Evolutionary conservation across 2,329 filamentous ascomycete genomes (phyloP), one percentile per base, ranked within the genome.

Genomic region (Hyphodiscus sp.): DNA sequence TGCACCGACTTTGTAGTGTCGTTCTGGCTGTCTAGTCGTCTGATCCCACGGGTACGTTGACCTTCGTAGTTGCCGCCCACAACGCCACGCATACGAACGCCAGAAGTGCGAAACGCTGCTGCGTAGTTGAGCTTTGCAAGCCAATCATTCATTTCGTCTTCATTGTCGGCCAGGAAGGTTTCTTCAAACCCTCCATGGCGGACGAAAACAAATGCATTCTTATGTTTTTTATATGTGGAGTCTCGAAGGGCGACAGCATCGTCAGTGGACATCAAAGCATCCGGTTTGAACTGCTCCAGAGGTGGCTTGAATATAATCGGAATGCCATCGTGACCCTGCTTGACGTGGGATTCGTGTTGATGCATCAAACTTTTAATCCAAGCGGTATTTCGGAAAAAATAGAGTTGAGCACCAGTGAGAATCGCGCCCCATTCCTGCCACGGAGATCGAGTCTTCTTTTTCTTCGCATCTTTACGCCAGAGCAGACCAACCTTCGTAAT

Each of bases 401-500:
- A 99, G 8, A 99, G 80, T 66, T 96, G 92, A 6, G 94, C 95
- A n/a, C 92, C 90, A 0, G 94, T 99, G 29, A 99, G 78, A 54
- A 99, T 87, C 20, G 91, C 94, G 50, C 94, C 94, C 94, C 94
- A 99, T 77, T 99, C 94, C 67, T 96, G 92, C 94, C 94, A 99
- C 1, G 94, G 92, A 11, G 92, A 96, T 44, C 92, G 82, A 0
- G 91, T 87, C 70, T 95, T 95, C 73, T 94, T 92, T 72, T 92
- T 96, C 73, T 95, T 96, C 1, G 80, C 74, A 59, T 96, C 91
- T 68, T 99, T 99, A 45, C 94, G 84, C 94, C 94, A 99, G 30
- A 99, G 70, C 1, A 96, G 74, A 3, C 94, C 94, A 48, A 99
- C 91, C 70, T 97, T 99, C 45, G 92, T 96, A 45, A 97, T 87